These are phyloP conservation scores for Actinomortierella ambigua DNA, from an alignment of 371 early-diverging fungal species.

Conservation along the genomic window DNA sequence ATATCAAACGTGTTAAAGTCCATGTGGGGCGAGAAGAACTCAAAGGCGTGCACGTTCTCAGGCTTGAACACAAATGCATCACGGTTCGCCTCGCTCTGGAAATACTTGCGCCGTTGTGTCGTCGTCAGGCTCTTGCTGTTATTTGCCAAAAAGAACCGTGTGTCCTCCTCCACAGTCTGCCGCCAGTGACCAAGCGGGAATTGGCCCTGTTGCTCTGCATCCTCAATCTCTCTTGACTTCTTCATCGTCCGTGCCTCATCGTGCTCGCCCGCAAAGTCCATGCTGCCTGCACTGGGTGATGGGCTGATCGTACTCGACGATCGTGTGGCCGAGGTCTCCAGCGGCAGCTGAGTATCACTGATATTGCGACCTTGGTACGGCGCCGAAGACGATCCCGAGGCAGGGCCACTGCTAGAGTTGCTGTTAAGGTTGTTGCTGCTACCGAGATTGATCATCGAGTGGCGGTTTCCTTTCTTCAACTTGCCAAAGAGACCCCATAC, in stretches of 20 bases:
- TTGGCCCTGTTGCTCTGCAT: not conserved
- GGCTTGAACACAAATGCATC: conserved; percentile 57
- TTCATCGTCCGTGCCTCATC: too few species aligned
- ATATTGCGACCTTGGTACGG: not conserved
- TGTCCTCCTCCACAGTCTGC: conserved; percentile 33
- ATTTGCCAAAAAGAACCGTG: conserved; percentile 24
- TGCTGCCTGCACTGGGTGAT: too few species aligned
- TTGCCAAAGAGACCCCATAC: conserved; percentile 33
- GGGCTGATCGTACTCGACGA: too few species aligned
- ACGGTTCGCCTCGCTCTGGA: conserved; percentile 61
- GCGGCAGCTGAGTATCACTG: not conserved
- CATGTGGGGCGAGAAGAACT: conserved; percentile 76
- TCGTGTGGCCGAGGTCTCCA: too few species aligned
- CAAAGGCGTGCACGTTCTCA: conserved; percentile 67
- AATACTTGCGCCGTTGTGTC: conserved; percentile 61
- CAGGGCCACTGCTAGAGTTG: conserved; percentile 10
- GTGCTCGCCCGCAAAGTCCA: too few species aligned
- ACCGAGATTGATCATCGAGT: conserved; percentile 7
- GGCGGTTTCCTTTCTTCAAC: conserved; percentile 20
- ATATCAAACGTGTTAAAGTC: conserved; percentile 78
- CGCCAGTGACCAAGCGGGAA: conserved; percentile 34
- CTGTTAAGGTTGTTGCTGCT: conserved; percentile 7
- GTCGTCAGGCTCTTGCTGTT: conserved; percentile 18
- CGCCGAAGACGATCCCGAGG: conserved; percentile 4
- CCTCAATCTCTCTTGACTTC: not conserved